Evolutionary conservation across 148 eudicot genomes (phyloP).

Genomic region (Persicaria maculosa): DNA sequence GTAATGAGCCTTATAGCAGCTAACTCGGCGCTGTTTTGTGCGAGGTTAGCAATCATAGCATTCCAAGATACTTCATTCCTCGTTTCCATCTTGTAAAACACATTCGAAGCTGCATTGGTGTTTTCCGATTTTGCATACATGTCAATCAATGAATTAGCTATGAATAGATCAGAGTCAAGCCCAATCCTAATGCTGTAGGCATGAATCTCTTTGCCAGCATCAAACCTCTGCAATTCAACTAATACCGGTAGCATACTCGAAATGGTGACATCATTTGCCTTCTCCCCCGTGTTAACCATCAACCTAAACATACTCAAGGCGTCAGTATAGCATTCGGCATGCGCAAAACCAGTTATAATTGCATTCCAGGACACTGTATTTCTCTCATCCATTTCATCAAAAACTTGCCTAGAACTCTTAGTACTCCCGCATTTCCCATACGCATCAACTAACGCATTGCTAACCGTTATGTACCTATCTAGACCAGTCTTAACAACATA

Average conservation of each 20-base stretch:
- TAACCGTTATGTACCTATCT: conserved; percentile 23
- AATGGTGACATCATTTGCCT: conserved; percentile 37
- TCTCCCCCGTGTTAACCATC: conserved; percentile 38
- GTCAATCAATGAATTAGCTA: conserved; percentile 58
- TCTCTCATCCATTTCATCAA: conserved; percentile 37
- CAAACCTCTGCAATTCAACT: conserved; percentile 41
- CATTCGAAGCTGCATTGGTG: conserved; percentile 29
- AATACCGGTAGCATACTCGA: conserved; percentile 54
- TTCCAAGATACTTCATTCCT: conserved; percentile 69
- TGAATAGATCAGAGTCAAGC: conserved; percentile 48
- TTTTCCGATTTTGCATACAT: conserved; percentile 59
- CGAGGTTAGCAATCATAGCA: conserved; percentile 55
- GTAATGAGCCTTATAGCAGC: conserved; percentile 44
- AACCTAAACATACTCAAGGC: conserved; percentile 39
- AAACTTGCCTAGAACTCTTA: conserved; percentile 23
- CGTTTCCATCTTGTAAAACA: conserved; percentile 32
- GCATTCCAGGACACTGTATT: conserved; percentile 70
- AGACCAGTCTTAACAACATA: conserved; percentile 18
- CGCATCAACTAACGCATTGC: conserved; percentile 46
- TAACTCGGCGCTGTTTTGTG: conserved; percentile 44
- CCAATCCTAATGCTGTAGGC: conserved; percentile 39
- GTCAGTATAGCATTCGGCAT: conserved; percentile 20
- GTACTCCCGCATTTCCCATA: conserved; percentile 46
- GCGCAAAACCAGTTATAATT: conserved; percentile 44
- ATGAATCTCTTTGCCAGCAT: conserved; percentile 51